A percentile compares a stretch with the other conserved stretches of the same genome.
Conservation (phyloP, 2,329 filamentous ascomycete species). For the Aplosporella prunicola region DNA sequence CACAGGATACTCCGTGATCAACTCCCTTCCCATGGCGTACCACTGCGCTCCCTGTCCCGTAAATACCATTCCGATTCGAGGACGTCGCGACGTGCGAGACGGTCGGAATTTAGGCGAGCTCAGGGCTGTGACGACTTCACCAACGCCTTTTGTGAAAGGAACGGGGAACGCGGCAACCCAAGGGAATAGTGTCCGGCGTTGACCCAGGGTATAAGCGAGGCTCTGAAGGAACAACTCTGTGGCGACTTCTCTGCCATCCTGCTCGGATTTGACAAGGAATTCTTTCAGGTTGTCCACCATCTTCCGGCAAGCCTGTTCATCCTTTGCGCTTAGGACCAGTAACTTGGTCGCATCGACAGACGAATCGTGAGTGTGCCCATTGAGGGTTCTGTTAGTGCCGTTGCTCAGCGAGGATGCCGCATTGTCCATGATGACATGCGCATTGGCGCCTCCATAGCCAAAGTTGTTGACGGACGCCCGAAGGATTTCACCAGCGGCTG, state of each 20-base stretch:
- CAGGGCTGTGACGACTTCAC: neutral
- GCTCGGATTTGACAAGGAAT: neutral
- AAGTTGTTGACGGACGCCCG: slow-evolving; percentile 17
- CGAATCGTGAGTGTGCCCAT: neutral
- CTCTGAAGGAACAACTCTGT: neutral
- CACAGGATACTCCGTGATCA: slow-evolving; percentile 10
- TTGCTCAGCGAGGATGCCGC: neutral
- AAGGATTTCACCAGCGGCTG: neutral
- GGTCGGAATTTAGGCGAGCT: neutral
- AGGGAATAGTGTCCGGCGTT: neutral
- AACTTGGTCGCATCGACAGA: neutral
- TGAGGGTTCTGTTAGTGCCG: neutral
- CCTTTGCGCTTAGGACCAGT: neutral
- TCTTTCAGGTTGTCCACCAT: neutral
- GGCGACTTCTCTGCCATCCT: neutral
- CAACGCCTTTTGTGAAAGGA: no score
- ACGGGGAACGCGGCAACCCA: neutral
- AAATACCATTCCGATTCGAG: slow-evolving; percentile 17
- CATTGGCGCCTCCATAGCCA: slow-evolving; percentile 20
- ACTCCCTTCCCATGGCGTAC: slow-evolving; percentile 12
- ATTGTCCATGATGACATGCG: slow-evolving; percentile 20
- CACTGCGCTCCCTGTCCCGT: slow-evolving; percentile 25
- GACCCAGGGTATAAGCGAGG: slow-evolving; percentile 5
- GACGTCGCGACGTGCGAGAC: no score
- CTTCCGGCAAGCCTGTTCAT: slow-evolving; percentile 6